phyloP scores from a whole-genome alignment of 2,329 filamentous ascomycete genomes.

The Capronia coronata region DNA sequence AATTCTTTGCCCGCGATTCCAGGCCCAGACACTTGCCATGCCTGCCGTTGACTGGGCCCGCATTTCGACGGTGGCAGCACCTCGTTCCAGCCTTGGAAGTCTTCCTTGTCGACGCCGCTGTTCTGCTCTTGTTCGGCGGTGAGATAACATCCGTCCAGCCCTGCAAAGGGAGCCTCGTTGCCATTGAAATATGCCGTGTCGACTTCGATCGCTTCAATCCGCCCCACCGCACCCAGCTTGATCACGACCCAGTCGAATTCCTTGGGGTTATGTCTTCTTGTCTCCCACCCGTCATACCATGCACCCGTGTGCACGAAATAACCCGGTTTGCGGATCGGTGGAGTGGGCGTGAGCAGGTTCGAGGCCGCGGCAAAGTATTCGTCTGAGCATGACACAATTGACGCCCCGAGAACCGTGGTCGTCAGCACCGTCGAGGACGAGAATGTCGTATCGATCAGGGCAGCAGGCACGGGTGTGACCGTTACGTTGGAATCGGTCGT shows the following conservation, averaged over 20 bases:
- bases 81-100: constrained; percentile 36
- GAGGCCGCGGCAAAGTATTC: constrained; percentile 56
- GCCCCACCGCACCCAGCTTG: constrained; percentile 37
- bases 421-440: constrained; percentile 48
- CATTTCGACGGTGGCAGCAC: constrained; percentile 37
- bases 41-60: constrained; percentile 39
- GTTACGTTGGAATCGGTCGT: constrained; percentile 16
- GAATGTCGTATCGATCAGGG: constrained; percentile 50
- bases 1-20: constrained; percentile 31
- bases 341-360: constrained; percentile 53
- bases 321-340: constrained; percentile 51
- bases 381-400: constrained; percentile 51
- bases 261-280: constrained; percentile 53
- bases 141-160: constrained; percentile 34
- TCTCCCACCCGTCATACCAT: constrained; percentile 62
- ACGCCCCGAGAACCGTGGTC: constrained; percentile 45
- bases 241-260: constrained; percentile 56
- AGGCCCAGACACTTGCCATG: constrained; percentile 34
- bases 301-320: constrained; percentile 55
- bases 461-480: constrained; percentile 36
- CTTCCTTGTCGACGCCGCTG: constrained; percentile 31
- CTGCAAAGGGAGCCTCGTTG: constrained; percentile 42
- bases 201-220: constrained; percentile 40
- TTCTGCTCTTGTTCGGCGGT: constrained; percentile 29
- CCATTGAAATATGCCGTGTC: constrained; percentile 42